phyloP scores from a whole-genome alignment of 192 early-diverging fungal species.

The Backusella tarrabulga region DNA sequence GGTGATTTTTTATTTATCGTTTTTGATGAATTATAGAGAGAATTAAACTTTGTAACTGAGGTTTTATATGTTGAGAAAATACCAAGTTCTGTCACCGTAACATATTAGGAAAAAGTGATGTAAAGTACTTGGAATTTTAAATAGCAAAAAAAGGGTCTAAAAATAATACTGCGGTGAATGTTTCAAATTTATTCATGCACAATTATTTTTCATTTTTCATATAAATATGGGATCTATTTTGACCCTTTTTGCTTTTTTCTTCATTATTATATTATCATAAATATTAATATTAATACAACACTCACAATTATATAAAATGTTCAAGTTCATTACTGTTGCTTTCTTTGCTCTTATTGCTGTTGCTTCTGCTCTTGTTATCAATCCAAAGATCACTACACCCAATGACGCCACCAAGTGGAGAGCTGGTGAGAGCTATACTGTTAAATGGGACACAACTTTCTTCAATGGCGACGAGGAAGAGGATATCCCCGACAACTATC shows the following conservation, averaged over 20 bases:
- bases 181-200: constrained; percentile 3
- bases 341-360: constrained; percentile 1
- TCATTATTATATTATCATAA: not conserved
- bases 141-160: not conserved
- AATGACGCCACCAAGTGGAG: constrained; percentile 16
- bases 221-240: not conserved
- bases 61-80: not conserved
- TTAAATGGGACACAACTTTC: constrained; percentile 13
- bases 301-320: not conserved
- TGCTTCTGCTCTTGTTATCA: constrained; percentile 6
- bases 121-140: not conserved
- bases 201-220: not conserved
- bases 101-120: constrained; percentile 1
- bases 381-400: constrained; percentile 9
- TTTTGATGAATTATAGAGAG: not conserved
- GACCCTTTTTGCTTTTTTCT: not conserved
- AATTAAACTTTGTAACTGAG: not conserved
- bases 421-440: constrained; percentile 15
- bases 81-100: not conserved
- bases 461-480: not conserved
- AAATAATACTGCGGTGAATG: not conserved
- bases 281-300: not conserved
- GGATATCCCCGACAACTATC: constrained; percentile 19
- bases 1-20: not conserved
- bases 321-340: constrained; percentile 14